These are phyloP conservation scores for Mycena chlorophos DNA, from an alignment of 768 basidiomycete species.

Conservation along the genomic window DNA sequence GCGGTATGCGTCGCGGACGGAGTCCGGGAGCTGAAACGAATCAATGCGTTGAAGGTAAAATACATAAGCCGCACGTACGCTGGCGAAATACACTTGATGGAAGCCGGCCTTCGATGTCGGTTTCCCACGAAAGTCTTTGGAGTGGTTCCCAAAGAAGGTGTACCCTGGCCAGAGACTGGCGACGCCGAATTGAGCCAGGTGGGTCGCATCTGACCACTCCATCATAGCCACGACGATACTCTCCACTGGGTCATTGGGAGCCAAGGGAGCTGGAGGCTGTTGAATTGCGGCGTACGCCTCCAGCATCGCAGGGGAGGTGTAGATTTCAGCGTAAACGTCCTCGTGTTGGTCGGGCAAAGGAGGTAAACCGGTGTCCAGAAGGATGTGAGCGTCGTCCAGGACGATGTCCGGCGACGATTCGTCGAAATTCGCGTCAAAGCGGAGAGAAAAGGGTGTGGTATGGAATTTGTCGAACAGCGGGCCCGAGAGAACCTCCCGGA, in stretches of 20 bases:
- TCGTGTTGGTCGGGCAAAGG: slow-evolving; percentile 1
- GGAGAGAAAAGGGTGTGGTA: slow-evolving; percentile 16
- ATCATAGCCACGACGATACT: slow-evolving; percentile 21
- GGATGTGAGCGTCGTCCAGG: not conserved
- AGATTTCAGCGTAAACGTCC: slow-evolving; percentile 23
- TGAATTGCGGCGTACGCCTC: slow-evolving; percentile 10
- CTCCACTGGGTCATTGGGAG: slow-evolving; percentile 10
- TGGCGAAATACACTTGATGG: slow-evolving; percentile 1
- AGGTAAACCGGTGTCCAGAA: slow-evolving; percentile 2
- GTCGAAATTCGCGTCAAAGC: slow-evolving; percentile 8
- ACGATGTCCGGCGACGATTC: not conserved
- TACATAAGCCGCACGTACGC: not conserved
- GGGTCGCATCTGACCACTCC: slow-evolving; percentile 28
- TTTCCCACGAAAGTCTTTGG: not conserved
- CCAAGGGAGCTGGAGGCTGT: slow-evolving; percentile 1
- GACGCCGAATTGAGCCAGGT: slow-evolving; percentile 23
- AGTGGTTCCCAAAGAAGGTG: no score
- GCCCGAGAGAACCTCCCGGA: slow-evolving; percentile 13
- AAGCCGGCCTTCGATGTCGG: slow-evolving; percentile 1
- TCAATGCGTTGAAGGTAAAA: not conserved
- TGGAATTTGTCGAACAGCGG: slow-evolving; percentile 6
- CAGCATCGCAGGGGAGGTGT: slow-evolving; percentile 13
- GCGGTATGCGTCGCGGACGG: not conserved
- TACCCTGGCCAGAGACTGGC: slow-evolving; percentile 20
- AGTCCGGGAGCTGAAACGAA: not conserved